Percentiles rank a stretch among this genome's conserved stretches.
These are phyloP conservation scores for Piper betle DNA, from an alignment of 164 flowering plant species.

Conservation along the genomic window DNA sequence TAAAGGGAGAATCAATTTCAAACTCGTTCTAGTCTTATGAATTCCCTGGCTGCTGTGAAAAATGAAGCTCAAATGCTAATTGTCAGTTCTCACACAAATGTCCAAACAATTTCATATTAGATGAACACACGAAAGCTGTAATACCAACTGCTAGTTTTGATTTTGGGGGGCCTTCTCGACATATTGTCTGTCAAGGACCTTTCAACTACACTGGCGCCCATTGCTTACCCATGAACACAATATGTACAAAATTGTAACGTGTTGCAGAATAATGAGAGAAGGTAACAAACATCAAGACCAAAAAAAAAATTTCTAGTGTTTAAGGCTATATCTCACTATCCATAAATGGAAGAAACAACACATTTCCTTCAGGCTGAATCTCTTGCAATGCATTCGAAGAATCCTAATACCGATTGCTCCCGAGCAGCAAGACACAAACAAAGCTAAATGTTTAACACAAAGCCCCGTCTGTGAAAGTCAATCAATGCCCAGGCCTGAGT, in stretches of 20 bases:
- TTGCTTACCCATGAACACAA: too few species aligned
- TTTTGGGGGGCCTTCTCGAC: too few species aligned
- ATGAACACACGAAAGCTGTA: slow-evolving; percentile 16
- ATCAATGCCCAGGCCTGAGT: slow-evolving; percentile 80
- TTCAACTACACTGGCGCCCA: too few species aligned
- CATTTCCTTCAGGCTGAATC: slow-evolving; percentile 10
- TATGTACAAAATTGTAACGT: background rate
- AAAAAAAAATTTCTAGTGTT: background rate
- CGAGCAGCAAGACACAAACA: slow-evolving; percentile 8
- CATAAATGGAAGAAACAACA: too few species aligned
- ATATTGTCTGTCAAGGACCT: too few species aligned
- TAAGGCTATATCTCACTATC: background rate
- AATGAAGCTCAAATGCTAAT: too few species aligned
- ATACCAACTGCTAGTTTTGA: too few species aligned
- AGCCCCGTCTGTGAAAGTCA: slow-evolving; percentile 16
- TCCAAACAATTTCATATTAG: slow-evolving; percentile 13
- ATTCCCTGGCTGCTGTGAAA: too few species aligned
- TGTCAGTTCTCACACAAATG: too few species aligned
- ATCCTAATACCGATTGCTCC: background rate
- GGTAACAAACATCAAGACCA: background rate
- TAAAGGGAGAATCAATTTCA: too few species aligned
- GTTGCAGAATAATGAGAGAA: background rate
- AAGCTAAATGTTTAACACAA: background rate
- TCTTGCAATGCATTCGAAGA: slow-evolving; percentile 1
- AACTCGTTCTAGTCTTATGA: too few species aligned